phyloP scores from a whole-genome alignment of 495 filamentous ascomycete species.

The Neurospora sp. region DNA sequence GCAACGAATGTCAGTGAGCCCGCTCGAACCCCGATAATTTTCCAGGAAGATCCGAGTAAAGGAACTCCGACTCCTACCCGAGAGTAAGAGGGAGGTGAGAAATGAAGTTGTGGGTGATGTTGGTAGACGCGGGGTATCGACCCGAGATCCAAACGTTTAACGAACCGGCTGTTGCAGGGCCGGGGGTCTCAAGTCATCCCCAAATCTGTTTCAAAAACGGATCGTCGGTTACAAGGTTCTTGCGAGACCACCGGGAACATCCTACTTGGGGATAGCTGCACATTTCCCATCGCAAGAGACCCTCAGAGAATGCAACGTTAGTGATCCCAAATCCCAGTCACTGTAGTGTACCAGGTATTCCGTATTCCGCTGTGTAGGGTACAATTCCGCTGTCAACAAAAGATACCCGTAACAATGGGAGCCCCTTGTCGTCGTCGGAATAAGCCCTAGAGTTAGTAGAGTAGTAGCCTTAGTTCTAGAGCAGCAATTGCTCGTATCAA shows the following conservation, averaged over 20 bases:
- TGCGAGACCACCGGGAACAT: not conserved
- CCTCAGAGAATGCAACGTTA: not conserved
- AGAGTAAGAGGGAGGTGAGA: not conserved
- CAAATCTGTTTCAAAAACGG: not conserved
- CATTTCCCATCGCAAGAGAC: not conserved
- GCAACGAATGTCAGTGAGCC: not conserved
- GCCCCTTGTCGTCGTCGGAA: not conserved
- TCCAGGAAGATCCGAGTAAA: not conserved
- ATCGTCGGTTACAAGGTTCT: not conserved
- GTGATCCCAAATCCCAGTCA: not conserved
- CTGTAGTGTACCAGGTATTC: not conserved
- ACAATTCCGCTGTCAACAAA: not conserved
- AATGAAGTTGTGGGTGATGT: not conserved
- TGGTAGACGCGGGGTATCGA: not conserved
- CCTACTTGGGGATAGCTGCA: not conserved
- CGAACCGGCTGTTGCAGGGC: not conserved
- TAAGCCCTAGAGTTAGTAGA: not conserved
- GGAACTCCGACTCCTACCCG: not conserved
- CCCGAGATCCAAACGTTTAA: not conserved
- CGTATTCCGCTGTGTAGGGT: not conserved
- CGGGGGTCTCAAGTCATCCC: not conserved
- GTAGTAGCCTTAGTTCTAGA: not conserved
- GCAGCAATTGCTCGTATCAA: not conserved
- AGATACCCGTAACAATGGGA: not conserved
- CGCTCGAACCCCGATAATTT: not conserved